Base-by-base conservation (phyloP, 805 yeast species). In the Candida sithepensis region DNA sequence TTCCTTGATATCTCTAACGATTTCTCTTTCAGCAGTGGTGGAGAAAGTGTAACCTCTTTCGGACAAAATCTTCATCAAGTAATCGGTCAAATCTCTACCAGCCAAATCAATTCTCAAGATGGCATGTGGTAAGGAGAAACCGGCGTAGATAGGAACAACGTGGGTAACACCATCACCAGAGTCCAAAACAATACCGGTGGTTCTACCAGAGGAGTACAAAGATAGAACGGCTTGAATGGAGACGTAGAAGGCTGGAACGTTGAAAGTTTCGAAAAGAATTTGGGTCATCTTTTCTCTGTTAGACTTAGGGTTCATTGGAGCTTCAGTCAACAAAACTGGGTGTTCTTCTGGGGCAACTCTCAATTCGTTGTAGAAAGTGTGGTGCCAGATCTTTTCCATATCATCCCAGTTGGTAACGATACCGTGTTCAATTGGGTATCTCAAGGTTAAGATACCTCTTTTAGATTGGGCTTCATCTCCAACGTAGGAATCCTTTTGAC, bases 371-470 rank as follows among this genome's bases (percentile, higher is more conserved):
- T 91, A 92, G 84, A 94, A 94, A 66, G 98, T 94, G 84, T 94
- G 99, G 77, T 94, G 98, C 99, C 99, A 94, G 82, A 94, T 94
- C 80, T 92, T 92, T 81, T 94, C 99, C 99, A 94, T 94, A 72
- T 94, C 99, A 73, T 92, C 97, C 99, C 99, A 94, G 90, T 94
- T 90, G 77, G 96, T 92, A 59, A 94, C 98, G 65, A 94, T 90
- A 88, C 99, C 99, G 82, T 94, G 99, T 82, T 94, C 98, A 72
- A 92, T 94, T 71, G 99, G 99, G 82, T 94, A 94, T 78, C 96
- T 88, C 73, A 94, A 81, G 68, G 97, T 89, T 71, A 94, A 85
- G 73, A 94, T 91, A 91, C 99, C 99, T 88, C 99, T 90, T 87
- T 94, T 94, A 66, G 97, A 90, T 81, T 94, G 99, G 57, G 98